Base-by-base conservation (phyloP, 2,329 filamentous ascomycete species). In the Torrubiella hemipterigena region DNA sequence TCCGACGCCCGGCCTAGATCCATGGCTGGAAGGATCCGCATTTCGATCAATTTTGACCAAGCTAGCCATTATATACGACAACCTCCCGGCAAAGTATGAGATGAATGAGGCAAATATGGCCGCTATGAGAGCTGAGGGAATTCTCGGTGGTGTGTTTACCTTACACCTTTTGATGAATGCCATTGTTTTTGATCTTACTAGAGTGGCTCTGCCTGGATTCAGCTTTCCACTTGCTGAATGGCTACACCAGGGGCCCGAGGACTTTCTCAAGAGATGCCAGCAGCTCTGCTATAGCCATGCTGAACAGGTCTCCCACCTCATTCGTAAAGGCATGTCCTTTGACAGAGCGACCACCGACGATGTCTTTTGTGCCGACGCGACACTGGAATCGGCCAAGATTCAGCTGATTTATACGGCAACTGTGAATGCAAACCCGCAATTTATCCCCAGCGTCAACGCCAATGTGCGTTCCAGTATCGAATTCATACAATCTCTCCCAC, bases 401-500 rank as follows among this genome's bases (percentile, higher is more conserved):
- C 46, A 47, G 15, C 41, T 47, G 17, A 38, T 49, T 7, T 43
- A 46, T 25, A 34, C 43, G 5, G 40, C 46, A 4, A 45, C 44
- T 16, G 41, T 41, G 4, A 40, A 39, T 11, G 37, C 37, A 17
- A 37, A 32, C 18, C 38, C 38, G 5, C 34, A 38, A n/a, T 36
- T 39, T 23, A 30, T 41, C 12, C 30, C 38, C 17, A 31, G 31
- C 7, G 42, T 42, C 4, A 34, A 35, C 19, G 40, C 42, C 12
- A 45, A 47, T 31, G 34, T 48, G 7, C 29, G 35, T 8, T 36
- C 31, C n/a, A 42, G 42, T 15, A 30, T 48, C 15, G 32, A 37
- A 26, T 42, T 39, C 18, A 35, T 43, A 7, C 15, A 40, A 13
- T 17, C 29, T 3, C 38, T 44, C 16, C 30, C 38, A 18, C 30